Evolutionary conservation across 2,329 filamentous ascomycete species (phyloP).

Genomic region (Apiospora koreana): DNA sequence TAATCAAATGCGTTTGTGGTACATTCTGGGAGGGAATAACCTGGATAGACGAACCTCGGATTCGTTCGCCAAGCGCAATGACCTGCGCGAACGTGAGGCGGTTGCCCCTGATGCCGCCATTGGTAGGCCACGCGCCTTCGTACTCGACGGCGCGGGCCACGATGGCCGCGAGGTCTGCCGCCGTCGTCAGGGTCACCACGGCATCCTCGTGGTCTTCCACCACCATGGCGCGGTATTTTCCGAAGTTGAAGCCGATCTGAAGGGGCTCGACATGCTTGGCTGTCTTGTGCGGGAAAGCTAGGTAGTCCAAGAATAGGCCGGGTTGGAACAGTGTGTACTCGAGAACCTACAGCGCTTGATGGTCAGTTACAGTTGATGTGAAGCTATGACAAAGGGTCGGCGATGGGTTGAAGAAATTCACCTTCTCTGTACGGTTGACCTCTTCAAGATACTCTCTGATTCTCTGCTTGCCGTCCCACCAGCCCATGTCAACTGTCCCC

Average conservation of each 20-base stretch:
- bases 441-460: slow-evolving; percentile 32
- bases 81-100: slow-evolving; percentile 37
- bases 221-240: slow-evolving; percentile 42
- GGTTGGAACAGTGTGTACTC: slow-evolving; percentile 57
- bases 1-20: slow-evolving; percentile 10
- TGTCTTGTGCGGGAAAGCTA: slow-evolving; percentile 43
- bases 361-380: background rate
- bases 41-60: slow-evolving; percentile 37
- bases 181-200: slow-evolving; percentile 45
- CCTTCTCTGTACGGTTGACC: slow-evolving; percentile 34
- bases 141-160: slow-evolving; percentile 44
- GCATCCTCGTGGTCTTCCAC: slow-evolving; percentile 43
- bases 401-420: slow-evolving; percentile 6
- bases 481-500: slow-evolving; percentile 35
- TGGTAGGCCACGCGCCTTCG: slow-evolving; percentile 42
- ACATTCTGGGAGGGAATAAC: background rate
- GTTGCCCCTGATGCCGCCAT: slow-evolving; percentile 42
- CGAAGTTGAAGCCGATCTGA: slow-evolving; percentile 37
- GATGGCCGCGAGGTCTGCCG: slow-evolving; percentile 41
- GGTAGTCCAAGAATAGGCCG: slow-evolving; percentile 49
- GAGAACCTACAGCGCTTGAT: slow-evolving; percentile 41
- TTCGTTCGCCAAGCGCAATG: slow-evolving; percentile 39
- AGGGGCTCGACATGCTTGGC: slow-evolving; percentile 37
- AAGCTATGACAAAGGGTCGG: slow-evolving; percentile 3
- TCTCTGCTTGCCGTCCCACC: slow-evolving; percentile 52